Percentiles rank a stretch among this genome's conserved stretches.
phyloP scores from a whole-genome alignment of 805 yeast genomes.

The Saturnispora zaruensis region DNA sequence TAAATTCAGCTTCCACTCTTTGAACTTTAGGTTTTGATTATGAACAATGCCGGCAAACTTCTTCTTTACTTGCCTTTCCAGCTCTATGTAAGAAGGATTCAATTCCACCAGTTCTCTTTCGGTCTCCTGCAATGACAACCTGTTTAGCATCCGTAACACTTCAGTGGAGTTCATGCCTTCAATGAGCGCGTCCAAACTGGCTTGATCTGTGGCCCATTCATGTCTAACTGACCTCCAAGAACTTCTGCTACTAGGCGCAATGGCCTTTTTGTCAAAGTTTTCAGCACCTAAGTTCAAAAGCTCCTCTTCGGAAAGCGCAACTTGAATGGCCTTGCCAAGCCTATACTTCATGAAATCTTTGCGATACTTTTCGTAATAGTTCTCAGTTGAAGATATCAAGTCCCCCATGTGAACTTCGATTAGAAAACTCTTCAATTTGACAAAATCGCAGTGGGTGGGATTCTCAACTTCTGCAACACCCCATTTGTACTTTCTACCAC shows the following conservation, averaged over 20 bases:
- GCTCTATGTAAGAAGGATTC: conserved; percentile 39
- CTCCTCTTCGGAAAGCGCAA: conserved; percentile 10
- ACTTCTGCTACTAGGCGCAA: conserved; percentile 21
- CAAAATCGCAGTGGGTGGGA: conserved; percentile 68
- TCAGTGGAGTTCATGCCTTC: conserved; percentile 25
- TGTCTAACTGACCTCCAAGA: conserved; percentile 19
- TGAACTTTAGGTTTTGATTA: conserved; percentile 47
- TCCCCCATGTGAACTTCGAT: conserved; percentile 70
- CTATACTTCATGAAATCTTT: conserved; percentile 38
- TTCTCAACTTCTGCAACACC: conserved; percentile 82
- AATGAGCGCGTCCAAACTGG: conserved; percentile 25
- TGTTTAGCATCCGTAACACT: conserved; percentile 33
- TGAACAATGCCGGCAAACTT: conserved; percentile 36
- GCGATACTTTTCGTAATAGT: conserved; percentile 68
- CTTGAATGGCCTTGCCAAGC: conserved; percentile 24
- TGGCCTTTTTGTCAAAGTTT: conserved; percentile 16
- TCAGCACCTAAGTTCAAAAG: conserved; percentile 14
- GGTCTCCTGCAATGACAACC: conserved; percentile 29
- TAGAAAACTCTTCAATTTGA: conserved; percentile 51
- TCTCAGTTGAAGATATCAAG: conserved; percentile 65
- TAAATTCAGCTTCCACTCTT: conserved; percentile 52
- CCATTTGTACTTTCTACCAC: conserved; percentile 79
- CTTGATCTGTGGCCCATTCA: conserved; percentile 16
- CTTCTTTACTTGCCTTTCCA: conserved; percentile 36
- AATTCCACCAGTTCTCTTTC: conserved; percentile 34